phyloP scores from a whole-genome alignment of 805 yeast genomes.

The Saccharomycopsis schoenii region DNA sequence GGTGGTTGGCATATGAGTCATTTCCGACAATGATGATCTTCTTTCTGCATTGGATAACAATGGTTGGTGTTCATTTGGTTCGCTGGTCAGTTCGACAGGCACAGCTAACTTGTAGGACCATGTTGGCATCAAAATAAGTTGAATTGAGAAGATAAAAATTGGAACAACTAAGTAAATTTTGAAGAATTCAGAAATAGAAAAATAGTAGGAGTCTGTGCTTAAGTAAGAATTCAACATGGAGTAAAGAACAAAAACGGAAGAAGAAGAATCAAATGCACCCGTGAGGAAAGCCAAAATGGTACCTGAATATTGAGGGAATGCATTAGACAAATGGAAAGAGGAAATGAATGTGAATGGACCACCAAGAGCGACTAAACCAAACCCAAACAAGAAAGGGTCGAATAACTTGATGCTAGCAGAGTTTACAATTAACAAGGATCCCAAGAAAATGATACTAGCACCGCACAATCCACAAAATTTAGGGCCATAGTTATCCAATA shows the following conservation, averaged over 20 bases:
- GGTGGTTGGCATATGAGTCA: constrained; percentile 9
- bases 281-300: constrained; percentile 71
- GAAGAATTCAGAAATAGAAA: constrained; percentile 47
- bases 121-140: constrained; percentile 70
- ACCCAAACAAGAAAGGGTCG: constrained; percentile 71
- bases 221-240: constrained; percentile 42
- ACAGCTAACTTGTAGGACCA: constrained; percentile 43
- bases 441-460: constrained; percentile 44
- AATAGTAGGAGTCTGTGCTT: constrained; percentile 25
- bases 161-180: constrained; percentile 67
- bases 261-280: constrained; percentile 87
- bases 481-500: constrained; percentile 80
- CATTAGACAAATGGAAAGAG: constrained; percentile 80
- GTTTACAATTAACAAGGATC: constrained; percentile 38
- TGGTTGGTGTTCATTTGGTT: background rate
- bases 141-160: constrained; percentile 61
- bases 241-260: constrained; percentile 77
- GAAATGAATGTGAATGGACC: constrained; percentile 93
- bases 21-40: constrained; percentile 17
- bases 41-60: constrained; percentile 4
- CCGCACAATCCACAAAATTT: constrained; percentile 71
- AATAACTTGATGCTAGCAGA: constrained; percentile 26
- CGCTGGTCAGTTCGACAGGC: background rate
- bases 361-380: constrained; percentile 68
- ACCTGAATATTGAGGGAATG: constrained; percentile 77